Evolutionary conservation across 306 rosid species (phyloP).

Genomic region (Cercis canadensis): DNA sequence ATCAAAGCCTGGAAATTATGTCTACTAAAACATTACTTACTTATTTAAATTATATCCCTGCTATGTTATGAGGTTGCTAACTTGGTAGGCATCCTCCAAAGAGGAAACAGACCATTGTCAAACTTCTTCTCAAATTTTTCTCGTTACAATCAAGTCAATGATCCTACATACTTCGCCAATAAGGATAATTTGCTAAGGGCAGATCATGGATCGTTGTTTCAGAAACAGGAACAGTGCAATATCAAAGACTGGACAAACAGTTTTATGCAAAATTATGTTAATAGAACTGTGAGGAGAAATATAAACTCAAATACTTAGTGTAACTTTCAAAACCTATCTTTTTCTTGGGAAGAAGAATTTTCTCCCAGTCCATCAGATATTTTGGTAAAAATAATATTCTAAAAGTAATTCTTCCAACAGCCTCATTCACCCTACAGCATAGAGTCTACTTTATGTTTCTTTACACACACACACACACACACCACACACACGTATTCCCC

Average conservation of each 20-base stretch:
- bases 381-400: constrained; percentile 14
- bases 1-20: too few species aligned
- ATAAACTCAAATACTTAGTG: constrained; percentile 8
- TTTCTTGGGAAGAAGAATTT: constrained; percentile 8
- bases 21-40: too few species aligned
- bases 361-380: constrained; percentile 6
- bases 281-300: not conserved
- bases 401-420: constrained; percentile 27
- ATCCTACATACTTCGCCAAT: too few species aligned
- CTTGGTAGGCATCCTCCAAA: too few species aligned
- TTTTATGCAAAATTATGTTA: not conserved
- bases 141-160: not conserved
- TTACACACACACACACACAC: constrained; percentile 8
- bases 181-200: too few species aligned
- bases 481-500: constrained; percentile 18
- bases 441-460: not conserved
- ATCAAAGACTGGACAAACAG: constrained; percentile 18
- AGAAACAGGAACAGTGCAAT: not conserved
- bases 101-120: not conserved
- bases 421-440: too few species aligned
- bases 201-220: too few species aligned
- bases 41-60: too few species aligned
- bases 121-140: not conserved
- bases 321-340: constrained; percentile 25
- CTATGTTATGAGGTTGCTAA: too few species aligned